Evolutionary conservation across 1,284 basidiomycete genomes (phyloP).

Genomic region (Boletus mariae): DNA sequence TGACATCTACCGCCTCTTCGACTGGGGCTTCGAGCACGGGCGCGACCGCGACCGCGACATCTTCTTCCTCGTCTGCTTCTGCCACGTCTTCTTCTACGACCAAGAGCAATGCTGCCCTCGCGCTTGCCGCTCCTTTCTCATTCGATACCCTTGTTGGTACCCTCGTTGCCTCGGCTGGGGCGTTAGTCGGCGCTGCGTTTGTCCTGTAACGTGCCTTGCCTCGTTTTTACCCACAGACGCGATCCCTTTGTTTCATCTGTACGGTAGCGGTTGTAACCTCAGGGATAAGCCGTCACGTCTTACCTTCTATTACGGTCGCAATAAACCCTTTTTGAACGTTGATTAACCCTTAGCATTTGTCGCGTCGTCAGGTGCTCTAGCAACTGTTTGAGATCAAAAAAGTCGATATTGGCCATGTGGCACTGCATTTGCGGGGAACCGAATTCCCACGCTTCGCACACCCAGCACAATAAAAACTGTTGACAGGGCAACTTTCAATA

Average conservation of each 20-base stretch:
- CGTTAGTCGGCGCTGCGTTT: conserved; percentile 25
- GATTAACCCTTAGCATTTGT: not conserved
- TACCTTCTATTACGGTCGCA: not conserved
- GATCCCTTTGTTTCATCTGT: not conserved
- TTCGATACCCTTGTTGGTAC: conserved; percentile 19
- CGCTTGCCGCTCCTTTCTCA: conserved; percentile 14
- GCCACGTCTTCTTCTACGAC: conserved; percentile 3
- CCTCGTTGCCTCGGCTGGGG: conserved; percentile 27
- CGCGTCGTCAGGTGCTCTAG: not conserved
- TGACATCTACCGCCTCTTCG: not conserved
- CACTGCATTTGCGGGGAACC: conserved; percentile 18
- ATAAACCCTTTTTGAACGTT: not conserved
- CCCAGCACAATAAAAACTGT: not conserved
- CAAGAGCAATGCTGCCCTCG: conserved; percentile 18
- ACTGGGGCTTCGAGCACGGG: not conserved
- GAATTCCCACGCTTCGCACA: not conserved
- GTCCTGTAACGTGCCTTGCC: conserved; percentile 17
- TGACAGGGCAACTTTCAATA: not conserved
- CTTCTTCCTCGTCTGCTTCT: not conserved
- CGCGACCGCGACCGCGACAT: not conserved
- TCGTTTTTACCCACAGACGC: not conserved
- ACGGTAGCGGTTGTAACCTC: not conserved
- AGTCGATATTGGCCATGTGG: not conserved
- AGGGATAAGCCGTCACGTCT: not conserved
- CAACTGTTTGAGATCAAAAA: not conserved